phyloP scores from a whole-genome alignment of 345 rosid genomes.

The Moringa oleifera region DNA sequence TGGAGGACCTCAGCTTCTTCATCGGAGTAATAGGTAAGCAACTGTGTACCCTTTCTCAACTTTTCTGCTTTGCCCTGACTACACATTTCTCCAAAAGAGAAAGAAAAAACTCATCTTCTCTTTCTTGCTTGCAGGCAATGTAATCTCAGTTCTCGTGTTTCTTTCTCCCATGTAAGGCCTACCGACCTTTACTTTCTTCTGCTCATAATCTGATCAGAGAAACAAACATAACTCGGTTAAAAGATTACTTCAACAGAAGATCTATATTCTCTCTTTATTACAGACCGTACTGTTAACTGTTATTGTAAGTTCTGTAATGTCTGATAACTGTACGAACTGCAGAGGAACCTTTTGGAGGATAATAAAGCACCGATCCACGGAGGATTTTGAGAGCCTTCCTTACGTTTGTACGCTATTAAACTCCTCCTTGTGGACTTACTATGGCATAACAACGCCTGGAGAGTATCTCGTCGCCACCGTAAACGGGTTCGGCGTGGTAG shows the following conservation, averaged over 20 bases:
- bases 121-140: conserved; percentile 48
- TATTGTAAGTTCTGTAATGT: too few relatives aligned
- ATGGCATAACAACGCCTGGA: conserved; percentile 65
- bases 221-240: too few relatives aligned
- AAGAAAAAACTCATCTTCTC: too few relatives aligned
- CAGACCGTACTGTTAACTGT: too few relatives aligned
- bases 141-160: conserved; percentile 65
- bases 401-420: conserved; percentile 59
- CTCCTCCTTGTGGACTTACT: conserved; percentile 76
- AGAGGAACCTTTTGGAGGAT: conserved; percentile 58
- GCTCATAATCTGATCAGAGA: conserved; percentile 1
- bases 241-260: too few relatives aligned
- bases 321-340: too few relatives aligned
- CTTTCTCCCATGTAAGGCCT: conserved; percentile 79
- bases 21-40: conserved; percentile 58
- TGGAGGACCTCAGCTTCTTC: conserved; percentile 40
- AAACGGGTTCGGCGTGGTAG: conserved; percentile 64
- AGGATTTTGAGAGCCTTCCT: conserved; percentile 66
- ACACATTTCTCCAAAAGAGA: too few relatives aligned
- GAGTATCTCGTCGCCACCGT: conserved; percentile 65
- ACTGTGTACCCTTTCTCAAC: too few relatives aligned
- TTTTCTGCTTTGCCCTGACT: not conserved
- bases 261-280: too few relatives aligned
- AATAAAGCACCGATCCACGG: conserved; percentile 45
- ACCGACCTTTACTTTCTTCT: not conserved